phyloP scores from a whole-genome alignment of 2,329 filamentous ascomycete species.

The Botryotinia calthae region DNA sequence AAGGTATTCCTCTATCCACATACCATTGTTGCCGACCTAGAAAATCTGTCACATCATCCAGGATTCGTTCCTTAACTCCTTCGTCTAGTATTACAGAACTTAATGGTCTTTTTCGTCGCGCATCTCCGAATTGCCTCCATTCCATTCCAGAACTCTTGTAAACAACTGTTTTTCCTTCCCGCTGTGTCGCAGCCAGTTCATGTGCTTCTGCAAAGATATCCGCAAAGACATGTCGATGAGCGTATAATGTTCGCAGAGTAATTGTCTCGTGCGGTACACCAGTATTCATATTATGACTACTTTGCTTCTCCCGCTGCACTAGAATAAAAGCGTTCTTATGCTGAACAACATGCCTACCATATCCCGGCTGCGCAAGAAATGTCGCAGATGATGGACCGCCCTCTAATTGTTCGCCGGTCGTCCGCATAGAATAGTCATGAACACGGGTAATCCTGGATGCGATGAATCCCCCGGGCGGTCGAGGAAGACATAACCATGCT shows the following conservation, averaged over 20 bases:
- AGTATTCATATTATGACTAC: conserved; percentile 74
- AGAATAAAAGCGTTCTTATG: conserved; percentile 85
- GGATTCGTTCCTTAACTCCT: conserved; percentile 60
- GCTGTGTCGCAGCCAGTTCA: conserved; percentile 70
- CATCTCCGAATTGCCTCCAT: conserved; percentile 81
- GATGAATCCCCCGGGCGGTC: conserved; percentile 49
- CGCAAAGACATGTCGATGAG: conserved; percentile 85
- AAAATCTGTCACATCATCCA: conserved; percentile 52
- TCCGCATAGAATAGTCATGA: conserved; percentile 58
- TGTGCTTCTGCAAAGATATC: conserved; percentile 87
- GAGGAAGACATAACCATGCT: conserved; percentile 87
- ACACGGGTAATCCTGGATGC: conserved; percentile 57
- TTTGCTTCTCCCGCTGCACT: conserved; percentile 82
- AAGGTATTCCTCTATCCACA: conserved; percentile 70
- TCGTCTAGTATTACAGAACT: conserved; percentile 83
- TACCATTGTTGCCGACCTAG: conserved; percentile 81
- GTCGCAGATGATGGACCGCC: conserved; percentile 69
- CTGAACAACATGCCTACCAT: conserved; percentile 82
- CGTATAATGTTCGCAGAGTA: conserved; percentile 86
- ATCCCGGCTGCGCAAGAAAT: conserved; percentile 88
- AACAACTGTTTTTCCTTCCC: conserved; percentile 90
- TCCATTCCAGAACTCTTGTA: conserved; percentile 82
- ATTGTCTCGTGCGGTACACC: conserved; percentile 94
- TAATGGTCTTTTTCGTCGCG: conserved; percentile 81
- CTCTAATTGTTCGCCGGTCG: conserved; percentile 59